phyloP scores from a whole-genome alignment of 805 yeast genomes.

The Yamadazyma olivae region DNA sequence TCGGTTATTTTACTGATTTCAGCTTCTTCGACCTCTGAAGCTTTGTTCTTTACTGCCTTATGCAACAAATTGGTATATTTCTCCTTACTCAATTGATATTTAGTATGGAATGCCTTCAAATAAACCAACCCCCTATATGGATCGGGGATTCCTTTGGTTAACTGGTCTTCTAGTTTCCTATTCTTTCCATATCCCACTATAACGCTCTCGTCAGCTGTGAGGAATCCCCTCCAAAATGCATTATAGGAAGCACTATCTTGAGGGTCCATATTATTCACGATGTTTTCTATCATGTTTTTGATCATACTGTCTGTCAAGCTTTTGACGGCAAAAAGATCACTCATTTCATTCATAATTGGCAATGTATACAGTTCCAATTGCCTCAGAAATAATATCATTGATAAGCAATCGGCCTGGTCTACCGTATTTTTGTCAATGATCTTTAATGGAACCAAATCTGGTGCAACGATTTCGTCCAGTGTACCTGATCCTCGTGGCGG shows the following conservation, averaged over 20 bases:
- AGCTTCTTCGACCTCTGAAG: conserved; percentile 11
- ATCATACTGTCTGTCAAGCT: conserved; percentile 9
- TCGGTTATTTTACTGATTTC: conserved; percentile 14
- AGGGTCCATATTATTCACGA: background rate
- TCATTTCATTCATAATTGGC: conserved; percentile 23
- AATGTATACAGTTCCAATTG: conserved; percentile 19
- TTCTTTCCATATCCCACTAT: conserved; percentile 6
- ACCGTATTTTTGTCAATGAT: background rate
- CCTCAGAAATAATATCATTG: conserved; percentile 8
- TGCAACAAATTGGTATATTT: conserved; percentile 26
- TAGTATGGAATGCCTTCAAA: conserved; percentile 28
- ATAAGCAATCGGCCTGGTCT: background rate
- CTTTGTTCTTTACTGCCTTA: conserved; percentile 17
- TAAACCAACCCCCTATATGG: conserved; percentile 29
- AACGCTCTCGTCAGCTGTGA: conserved; percentile 7
- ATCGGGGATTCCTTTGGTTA: conserved; percentile 29
- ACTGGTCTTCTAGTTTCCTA: conserved; percentile 18
- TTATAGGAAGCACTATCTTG: background rate
- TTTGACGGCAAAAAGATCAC: conserved; percentile 14
- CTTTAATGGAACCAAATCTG: background rate
- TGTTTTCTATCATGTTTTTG: conserved; percentile 1
- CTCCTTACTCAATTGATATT: conserved; percentile 27
- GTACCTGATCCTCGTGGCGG: conserved; percentile 4
- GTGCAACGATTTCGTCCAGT: background rate
- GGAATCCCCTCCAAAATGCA: conserved; percentile 9